phyloP scores from a whole-genome alignment of 805 yeast genomes.

The Candida pseudofarinosa region DNA sequence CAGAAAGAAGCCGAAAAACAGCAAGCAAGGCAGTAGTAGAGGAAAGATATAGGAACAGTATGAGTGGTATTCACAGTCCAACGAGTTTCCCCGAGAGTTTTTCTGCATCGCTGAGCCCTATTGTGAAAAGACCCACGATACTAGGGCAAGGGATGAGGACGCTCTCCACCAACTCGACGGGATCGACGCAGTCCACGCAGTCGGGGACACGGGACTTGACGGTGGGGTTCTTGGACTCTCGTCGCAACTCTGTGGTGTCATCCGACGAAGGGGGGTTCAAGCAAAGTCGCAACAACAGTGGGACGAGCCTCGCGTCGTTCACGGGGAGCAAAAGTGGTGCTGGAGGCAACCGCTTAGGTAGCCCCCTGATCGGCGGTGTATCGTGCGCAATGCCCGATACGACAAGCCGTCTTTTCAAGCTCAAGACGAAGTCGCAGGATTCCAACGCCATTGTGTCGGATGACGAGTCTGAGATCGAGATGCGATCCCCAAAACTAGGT shows the following conservation, averaged over 20 bases:
- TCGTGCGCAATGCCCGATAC: background rate
- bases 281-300: constrained; percentile 32
- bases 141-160: constrained; percentile 24
- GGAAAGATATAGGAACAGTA: background rate
- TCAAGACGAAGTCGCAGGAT: constrained; percentile 4
- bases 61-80: background rate
- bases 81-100: background rate
- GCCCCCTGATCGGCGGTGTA: background rate
- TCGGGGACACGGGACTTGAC: constrained; percentile 31
- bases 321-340: constrained; percentile 5
- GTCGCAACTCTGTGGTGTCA: constrained; percentile 38
- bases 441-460: constrained; percentile 28
- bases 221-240: constrained; percentile 34
- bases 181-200: constrained; percentile 26
- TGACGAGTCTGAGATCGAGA: constrained; percentile 34
- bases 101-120: constrained; percentile 2
- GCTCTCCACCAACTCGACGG: constrained; percentile 28
- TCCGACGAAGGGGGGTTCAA: constrained; percentile 29
- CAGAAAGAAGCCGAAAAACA: background rate
- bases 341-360: background rate
- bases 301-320: constrained; percentile 16
- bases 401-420: constrained; percentile 1
- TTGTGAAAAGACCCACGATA: constrained; percentile 11
- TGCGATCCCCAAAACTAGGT: constrained; percentile 11
- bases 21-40: background rate